These are phyloP conservation scores for Fusarium sp. DNA, from an alignment of 2,329 filamentous ascomycete species.

Conservation along the genomic window DNA sequence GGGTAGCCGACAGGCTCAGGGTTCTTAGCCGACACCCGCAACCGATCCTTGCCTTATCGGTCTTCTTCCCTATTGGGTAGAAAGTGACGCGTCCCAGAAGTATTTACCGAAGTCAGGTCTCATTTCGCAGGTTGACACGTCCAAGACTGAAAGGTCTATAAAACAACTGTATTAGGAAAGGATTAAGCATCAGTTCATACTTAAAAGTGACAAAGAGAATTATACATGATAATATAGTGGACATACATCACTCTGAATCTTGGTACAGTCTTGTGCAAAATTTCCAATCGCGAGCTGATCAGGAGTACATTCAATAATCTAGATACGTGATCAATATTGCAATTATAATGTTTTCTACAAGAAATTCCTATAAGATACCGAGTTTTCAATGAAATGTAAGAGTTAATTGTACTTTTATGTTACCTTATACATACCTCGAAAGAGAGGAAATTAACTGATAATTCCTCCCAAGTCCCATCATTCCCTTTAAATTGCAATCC, in stretches of 20 bases:
- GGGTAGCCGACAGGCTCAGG: constrained; percentile 11
- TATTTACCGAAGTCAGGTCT: not conserved
- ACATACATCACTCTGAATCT: no score
- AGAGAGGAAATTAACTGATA: not conserved
- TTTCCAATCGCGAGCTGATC: no score
- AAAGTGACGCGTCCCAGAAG: not conserved
- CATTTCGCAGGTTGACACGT: not conserved
- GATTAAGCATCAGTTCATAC: not conserved
- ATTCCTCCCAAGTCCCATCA: not conserved
- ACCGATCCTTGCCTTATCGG: not conserved
- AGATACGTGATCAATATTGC: no score
- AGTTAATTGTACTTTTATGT: no score
- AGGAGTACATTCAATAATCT: no score
- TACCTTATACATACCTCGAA: no score
- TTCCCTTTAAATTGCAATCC: not conserved
- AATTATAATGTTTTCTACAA: no score
- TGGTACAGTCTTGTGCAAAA: no score
- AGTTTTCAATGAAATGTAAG: no score
- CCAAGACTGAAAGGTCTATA: not conserved
- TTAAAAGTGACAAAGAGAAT: no score
- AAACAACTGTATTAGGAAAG: not conserved
- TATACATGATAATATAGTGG: no score
- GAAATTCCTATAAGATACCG: no score
- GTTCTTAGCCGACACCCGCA: constrained; percentile 27
- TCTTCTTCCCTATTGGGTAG: constrained; percentile 15